Base-by-base conservation (phyloP, 2,329 filamentous ascomycete species). In the Phaeoacremonium minimum region DNA sequence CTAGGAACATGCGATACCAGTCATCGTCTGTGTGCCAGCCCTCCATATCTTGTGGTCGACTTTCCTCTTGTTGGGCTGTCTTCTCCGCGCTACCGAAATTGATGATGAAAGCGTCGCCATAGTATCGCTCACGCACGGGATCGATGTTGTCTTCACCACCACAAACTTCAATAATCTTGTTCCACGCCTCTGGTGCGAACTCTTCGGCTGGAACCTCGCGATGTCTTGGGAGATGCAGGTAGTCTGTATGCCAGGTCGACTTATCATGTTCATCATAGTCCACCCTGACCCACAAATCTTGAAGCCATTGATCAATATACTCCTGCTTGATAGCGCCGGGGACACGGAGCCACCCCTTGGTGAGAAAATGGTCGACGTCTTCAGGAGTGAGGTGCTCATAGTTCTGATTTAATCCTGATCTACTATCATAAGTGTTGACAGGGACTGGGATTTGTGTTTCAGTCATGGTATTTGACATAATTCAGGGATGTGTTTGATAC, bases 251-350 rank as follows among this genome's bases (percentile, higher is more conserved):
- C 38, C 38, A 41, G n/a, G 38, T 41, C 12, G 38, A 41, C 28
- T 38, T 38, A 30, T 41, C 38, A 15, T 41, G 38, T 34, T 38
- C 38, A 33, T 32, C 35, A 26, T 38, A 41, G 18, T 19, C 38
- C n/a, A 38, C 19, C 13, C 38, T 22, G 8, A 19, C 30, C 38
- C 38, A 41, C 11, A 41, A 14, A 29, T 41, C 38, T 18, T 22
- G 11, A 35, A 41, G 31, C 38, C 38, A 41, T 9, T 32, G 11
- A 30, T 41, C 35, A 26, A 41, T 38, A 32, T 40, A 41, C 15
- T 32, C 31, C 15, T 32, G 15, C 17, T 33, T 38, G 28, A 41
- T 38, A 18, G 35, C 35, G n/a, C 18, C 29, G 6, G 26, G 28
- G 13, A 41, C 35, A 12, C 14, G 28, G 15, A 41, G 35, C 38